Base-by-base conservation (phyloP, 176 grass and related monocot genomes). In the Typha latifolia region DNA sequence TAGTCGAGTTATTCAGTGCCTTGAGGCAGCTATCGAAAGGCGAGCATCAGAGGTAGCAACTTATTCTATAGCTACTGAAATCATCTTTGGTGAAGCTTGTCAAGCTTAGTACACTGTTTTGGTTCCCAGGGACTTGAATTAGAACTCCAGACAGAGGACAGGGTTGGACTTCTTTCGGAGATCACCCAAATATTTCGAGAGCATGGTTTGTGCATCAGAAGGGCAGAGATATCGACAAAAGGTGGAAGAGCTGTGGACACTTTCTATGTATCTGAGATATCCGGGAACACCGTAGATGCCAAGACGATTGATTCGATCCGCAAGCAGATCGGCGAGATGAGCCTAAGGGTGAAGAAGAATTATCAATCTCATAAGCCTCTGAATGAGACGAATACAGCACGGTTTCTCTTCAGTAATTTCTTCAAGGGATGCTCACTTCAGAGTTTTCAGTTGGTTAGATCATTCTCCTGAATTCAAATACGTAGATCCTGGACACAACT, bases 11-110 rank as follows among this genome's bases (percentile, higher is more conserved):
- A 73, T 73, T 49, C 32, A 48, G 19, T 73, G 70, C 5, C 56
- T 73, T 24, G 70, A 63, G 57, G 70, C 70, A 26, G 70, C 70
- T 15, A 49, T 73, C 14, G 70, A 73, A 32, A 47, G 57, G 34
- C 34, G 70, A 49, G 21, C 22, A 15, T 49, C 70, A 4, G 70
- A 73, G 57, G 70, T 73, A 49, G 12, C 5, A 72, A 29, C 23
- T 53, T 53, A 53, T 52, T 52, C 32, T 34, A 34, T 5, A 1
- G 3, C 32, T 34, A 5, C 32, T 34, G 32, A 34, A 34, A 37
- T 37, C 5, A 37, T 37, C 34, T 37, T 37, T 37, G 4, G 1
- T 8, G 34, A 37, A 37, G 34, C 34, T 37, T 37, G 34, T 37
- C 5, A 37, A 37, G 1, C 34, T 37, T 37, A 37, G 34, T 8